These are phyloP conservation scores for Trichoderma sp. DNA, from an alignment of 2,329 filamentous ascomycete species.

Conservation along the genomic window DNA sequence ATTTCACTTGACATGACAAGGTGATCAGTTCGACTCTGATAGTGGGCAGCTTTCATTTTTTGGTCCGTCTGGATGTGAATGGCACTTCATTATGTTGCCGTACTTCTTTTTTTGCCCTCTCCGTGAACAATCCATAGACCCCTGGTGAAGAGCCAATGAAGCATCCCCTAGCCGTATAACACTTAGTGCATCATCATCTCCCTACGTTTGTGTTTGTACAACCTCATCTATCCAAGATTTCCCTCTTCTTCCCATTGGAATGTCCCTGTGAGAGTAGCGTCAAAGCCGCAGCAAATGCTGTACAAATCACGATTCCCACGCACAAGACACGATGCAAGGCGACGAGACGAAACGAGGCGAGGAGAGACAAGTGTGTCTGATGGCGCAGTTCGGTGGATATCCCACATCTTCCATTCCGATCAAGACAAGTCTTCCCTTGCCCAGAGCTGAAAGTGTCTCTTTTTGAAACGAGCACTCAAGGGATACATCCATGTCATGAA, in stretches of 20 bases:
- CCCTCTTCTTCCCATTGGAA: background rate
- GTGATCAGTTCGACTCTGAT: conserved; percentile 19
- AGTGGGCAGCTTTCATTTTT: conserved; percentile 15
- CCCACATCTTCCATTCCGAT: conserved; percentile 1
- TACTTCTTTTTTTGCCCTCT: background rate
- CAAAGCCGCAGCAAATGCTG: background rate
- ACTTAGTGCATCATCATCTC: background rate
- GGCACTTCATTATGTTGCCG: background rate
- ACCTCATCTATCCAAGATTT: background rate
- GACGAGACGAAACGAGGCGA: background rate
- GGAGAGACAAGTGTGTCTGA: conserved; percentile 1
- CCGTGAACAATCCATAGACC: background rate
- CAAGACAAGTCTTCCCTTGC: background rate
- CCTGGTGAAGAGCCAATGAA: background rate
- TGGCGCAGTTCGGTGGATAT: background rate
- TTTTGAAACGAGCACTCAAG: background rate
- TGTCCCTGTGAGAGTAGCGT: background rate
- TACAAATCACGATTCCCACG: background rate
- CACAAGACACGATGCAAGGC: background rate
- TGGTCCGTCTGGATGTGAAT: background rate
- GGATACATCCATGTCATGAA: background rate
- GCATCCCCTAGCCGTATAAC: background rate
- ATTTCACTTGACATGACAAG: conserved; percentile 14
- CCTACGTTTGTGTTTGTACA: background rate
- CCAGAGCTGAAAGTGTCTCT: background rate